phyloP scores from a whole-genome alignment of 2,329 filamentous ascomycete genomes.

The Phyllosticta capitalensis region DNA sequence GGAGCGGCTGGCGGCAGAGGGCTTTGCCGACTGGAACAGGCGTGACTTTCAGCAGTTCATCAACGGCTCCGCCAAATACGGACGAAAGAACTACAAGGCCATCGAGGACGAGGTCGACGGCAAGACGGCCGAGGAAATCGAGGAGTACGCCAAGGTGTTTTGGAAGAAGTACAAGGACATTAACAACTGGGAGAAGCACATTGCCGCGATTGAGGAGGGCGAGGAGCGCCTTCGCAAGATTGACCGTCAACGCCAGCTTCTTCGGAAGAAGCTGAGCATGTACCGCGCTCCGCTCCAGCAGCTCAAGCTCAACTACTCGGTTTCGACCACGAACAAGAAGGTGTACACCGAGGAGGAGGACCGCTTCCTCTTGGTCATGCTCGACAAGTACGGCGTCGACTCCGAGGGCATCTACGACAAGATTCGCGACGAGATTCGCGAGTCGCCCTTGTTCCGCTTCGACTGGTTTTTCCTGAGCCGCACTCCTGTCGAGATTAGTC shows the following conservation, averaged over 20 bases:
- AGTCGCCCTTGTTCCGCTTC: slow-evolving; percentile 90
- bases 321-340: slow-evolving; percentile 99
- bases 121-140: slow-evolving; percentile 77
- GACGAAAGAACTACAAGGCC: slow-evolving; percentile 71
- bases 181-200: slow-evolving; percentile 76
- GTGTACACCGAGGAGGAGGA: slow-evolving; percentile 99
- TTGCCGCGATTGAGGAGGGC: slow-evolving; percentile 82
- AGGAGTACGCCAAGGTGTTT: slow-evolving; percentile 86
- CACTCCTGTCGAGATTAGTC: slow-evolving; percentile 83
- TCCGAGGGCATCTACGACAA: slow-evolving; percentile 82
- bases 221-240: slow-evolving; percentile 84
- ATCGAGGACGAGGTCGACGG: slow-evolving; percentile 87
- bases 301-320: slow-evolving; percentile 97
- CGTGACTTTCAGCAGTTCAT: slow-evolving; percentile 98
- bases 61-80: slow-evolving; percentile 88
- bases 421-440: slow-evolving; percentile 94
- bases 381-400: slow-evolving; percentile 88
- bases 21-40: slow-evolving; percentile 92
- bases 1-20: slow-evolving; percentile 66
- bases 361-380: slow-evolving; percentile 83
- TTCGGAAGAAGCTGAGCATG: slow-evolving; percentile 90
- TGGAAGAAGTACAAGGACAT: slow-evolving; percentile 94
- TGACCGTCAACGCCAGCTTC: slow-evolving; percentile 84
- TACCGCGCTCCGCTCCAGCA: slow-evolving; percentile 97
- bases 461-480: slow-evolving; percentile 99